Conservation (phyloP, 2,329 filamentous ascomycete genomes). For the Alternaria triticimaculans region DNA sequence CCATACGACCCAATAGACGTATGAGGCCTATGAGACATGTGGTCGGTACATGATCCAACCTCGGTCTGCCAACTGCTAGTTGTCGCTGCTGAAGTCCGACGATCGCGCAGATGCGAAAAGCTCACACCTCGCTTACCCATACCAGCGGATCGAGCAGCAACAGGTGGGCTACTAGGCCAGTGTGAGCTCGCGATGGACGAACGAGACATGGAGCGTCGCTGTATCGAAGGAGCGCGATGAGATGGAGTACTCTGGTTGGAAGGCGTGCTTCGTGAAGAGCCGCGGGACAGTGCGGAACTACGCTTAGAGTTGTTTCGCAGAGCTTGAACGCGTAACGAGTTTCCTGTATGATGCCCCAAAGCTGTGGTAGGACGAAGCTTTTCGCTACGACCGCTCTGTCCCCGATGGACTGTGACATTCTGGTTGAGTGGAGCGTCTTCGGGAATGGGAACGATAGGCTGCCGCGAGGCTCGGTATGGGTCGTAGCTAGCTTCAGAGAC, state of each 20-base stretch:
- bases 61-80: conserved; percentile 43
- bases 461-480: conserved; percentile 76
- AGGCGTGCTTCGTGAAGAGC: conserved; percentile 26
- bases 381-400: conserved; percentile 41
- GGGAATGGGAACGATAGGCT: conserved; percentile 51
- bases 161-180: conserved; percentile 57
- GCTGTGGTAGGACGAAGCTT: conserved; percentile 46
- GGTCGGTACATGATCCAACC: conserved; percentile 37
- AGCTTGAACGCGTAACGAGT: conserved; percentile 53
- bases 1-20: conserved; percentile 32
- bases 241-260: conserved; percentile 39
- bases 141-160: conserved; percentile 57
- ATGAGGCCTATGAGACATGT: conserved; percentile 31
- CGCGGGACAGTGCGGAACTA: conserved; percentile 41
- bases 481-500: conserved; percentile 73
- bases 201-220: conserved; percentile 40
- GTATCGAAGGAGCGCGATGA: conserved; percentile 30
- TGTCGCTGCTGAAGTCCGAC: conserved; percentile 53
- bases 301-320: conserved; percentile 43
- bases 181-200: conserved; percentile 56
- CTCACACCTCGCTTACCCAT: conserved; percentile 67
- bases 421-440: conserved; percentile 64
- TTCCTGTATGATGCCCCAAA: conserved; percentile 50
- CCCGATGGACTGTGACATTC: conserved; percentile 72
- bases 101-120: conserved; percentile 61